Percentiles rank a stretch among this genome's conserved stretches.
Evolutionary conservation across 2,329 filamentous ascomycete genomes (phyloP).

Genomic region (Gremmenia infestans): DNA sequence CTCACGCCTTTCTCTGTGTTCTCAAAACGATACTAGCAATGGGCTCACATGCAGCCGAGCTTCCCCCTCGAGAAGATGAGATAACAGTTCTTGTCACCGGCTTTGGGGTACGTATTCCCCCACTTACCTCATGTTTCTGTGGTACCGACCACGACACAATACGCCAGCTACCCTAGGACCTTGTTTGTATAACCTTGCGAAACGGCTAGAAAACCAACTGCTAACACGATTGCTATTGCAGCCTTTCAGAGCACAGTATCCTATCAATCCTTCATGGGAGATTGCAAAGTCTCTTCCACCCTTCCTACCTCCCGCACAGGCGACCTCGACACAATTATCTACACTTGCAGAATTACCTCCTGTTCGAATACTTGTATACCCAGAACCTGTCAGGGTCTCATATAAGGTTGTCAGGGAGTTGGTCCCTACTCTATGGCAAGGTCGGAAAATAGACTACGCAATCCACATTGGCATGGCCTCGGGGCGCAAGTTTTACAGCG

Average conservation of each 20-base stretch:
- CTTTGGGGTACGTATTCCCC: conserved; percentile 47
- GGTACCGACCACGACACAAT: neutral
- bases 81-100: conserved; percentile 47
- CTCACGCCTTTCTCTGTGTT: neutral
- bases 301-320: conserved; percentile 42
- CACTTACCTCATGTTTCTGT: neutral
- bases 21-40: neutral
- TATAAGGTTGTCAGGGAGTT: conserved; percentile 62
- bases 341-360: conserved; percentile 34
- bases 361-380: conserved; percentile 61
- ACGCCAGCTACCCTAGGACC: neutral
- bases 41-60: conserved; percentile 4
- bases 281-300: conserved; percentile 66
- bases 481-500: conserved; percentile 59
- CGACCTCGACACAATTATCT: conserved; percentile 17
- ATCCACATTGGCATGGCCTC: conserved; percentile 78
- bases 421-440: conserved; percentile 53
- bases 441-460: conserved; percentile 53
- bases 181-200: neutral
- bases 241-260: conserved; percentile 71
- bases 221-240: conserved; percentile 31
- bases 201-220: neutral
- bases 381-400: conserved; percentile 62
- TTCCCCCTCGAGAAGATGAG: conserved; percentile 8
- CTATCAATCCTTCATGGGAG: conserved; percentile 75